Evolutionary conservation across 768 basidiomycete species (phyloP), one percentile per base, ranked within the genome.

Genomic region (Termitomyces heimii): DNA sequence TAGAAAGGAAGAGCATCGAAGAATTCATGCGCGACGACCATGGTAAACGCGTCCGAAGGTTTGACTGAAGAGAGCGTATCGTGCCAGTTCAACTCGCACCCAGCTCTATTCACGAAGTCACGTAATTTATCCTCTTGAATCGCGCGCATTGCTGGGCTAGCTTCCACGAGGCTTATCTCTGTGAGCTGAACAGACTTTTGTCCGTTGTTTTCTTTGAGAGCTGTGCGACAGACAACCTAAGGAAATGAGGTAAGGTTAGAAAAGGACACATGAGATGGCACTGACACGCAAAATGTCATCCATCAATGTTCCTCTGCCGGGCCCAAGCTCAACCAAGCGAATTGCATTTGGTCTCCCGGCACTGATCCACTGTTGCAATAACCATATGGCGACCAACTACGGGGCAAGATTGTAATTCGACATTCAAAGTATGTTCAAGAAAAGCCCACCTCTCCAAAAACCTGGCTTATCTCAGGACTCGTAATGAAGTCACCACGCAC

Each of bases 1-100:
- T 97, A 92, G 47, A 98, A 85, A 0, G 97, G 96, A 44, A 99
- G 77, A 0, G 95, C 95, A 68, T 98, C 97, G 60, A 99, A 98
- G 73, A 98, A 96, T 67, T 98, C 97, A 70, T 99, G 95, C 0
- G 97, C 97, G 16, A 98, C 74, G 24, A 97, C 69, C 76, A 97
- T 84, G 0, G 94, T 94, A 69, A 86, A 98, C 50, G 70, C 67
- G 10, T 75, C 72, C 18, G 76, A 63, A 58, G 66, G 71, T 0
- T 79, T 71, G 1, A 99, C 71, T 18, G 92, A 84, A 39, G 88
- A 82, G 18, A 97, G 71, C 0, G 82, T 77, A 54, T 88, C 80
- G 62, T 89, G 82, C 94, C 94, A 98, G 1, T 78, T 65, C 40
- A 92, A 55, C 3, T 71, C 52, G 59, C 78, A 73, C 13, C 73